phyloP scores from a whole-genome alignment of 805 yeast species.

The Vanderwaltozyma yarrowii region DNA sequence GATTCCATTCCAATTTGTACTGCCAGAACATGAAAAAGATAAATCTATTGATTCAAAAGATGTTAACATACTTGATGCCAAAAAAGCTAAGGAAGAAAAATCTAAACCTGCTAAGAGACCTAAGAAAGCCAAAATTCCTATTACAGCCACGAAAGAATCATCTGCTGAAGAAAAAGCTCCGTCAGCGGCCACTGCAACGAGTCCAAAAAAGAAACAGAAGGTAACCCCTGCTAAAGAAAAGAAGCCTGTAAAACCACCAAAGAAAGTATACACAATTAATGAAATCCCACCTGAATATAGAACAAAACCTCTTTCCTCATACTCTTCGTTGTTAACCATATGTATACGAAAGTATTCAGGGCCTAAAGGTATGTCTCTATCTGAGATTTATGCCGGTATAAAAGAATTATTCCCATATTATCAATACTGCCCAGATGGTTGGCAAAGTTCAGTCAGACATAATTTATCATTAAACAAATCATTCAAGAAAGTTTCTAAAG shows the following conservation, averaged over 20 bases:
- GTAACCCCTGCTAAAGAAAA: slow-evolving; percentile 37
- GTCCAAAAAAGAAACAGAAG: slow-evolving; percentile 7
- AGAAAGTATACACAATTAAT: slow-evolving; percentile 60
- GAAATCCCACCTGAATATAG: slow-evolving; percentile 86
- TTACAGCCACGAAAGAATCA: slow-evolving; percentile 4
- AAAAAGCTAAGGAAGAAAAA: slow-evolving; percentile 7
- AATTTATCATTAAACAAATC: slow-evolving; percentile 79
- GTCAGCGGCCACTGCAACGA: not conserved
- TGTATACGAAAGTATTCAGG: slow-evolving; percentile 62
- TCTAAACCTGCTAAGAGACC: slow-evolving; percentile 3
- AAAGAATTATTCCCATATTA: slow-evolving; percentile 86
- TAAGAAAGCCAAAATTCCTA: slow-evolving; percentile 4
- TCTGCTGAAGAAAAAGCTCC: slow-evolving; percentile 4
- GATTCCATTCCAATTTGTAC: slow-evolving; percentile 74
- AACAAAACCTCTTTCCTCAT: slow-evolving; percentile 72
- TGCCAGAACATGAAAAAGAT: slow-evolving; percentile 53
- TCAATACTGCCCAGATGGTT: slow-evolving; percentile 89
- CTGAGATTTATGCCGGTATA: slow-evolving; percentile 80
- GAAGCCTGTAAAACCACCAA: slow-evolving; percentile 42
- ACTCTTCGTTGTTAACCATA: slow-evolving; percentile 69
- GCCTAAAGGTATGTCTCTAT: slow-evolving; percentile 64
- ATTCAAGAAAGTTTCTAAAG: slow-evolving; percentile 69
- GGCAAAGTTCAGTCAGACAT: slow-evolving; percentile 94
- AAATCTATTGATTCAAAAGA: slow-evolving; percentile 22
- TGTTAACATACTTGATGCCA: not conserved